Percentiles rank a stretch among this genome's conserved stretches.
These are phyloP conservation scores for Sophora flavescens DNA, from an alignment of 306 rosid species.

Conservation along the genomic window DNA sequence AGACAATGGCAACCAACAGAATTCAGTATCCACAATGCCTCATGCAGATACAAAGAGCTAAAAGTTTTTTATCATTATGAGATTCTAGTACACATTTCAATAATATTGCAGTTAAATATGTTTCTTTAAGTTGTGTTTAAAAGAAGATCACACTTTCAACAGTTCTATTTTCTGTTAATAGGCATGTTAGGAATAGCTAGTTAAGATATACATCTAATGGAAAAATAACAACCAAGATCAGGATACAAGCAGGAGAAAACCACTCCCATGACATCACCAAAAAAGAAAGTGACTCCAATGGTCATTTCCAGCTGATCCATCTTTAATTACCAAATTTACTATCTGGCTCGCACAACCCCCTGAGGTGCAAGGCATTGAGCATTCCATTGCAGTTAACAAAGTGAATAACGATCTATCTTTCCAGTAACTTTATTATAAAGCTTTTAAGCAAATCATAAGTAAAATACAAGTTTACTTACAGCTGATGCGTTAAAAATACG, in stretches of 20 bases:
- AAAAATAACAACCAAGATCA: slow-evolving; percentile 12
- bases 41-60: slow-evolving; percentile 4
- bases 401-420: neutral
- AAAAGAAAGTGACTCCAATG: neutral
- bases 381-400: slow-evolving; percentile 5
- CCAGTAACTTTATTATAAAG: neutral
- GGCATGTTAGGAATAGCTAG: neutral
- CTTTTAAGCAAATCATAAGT: slow-evolving; percentile 18
- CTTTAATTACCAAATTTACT: neutral
- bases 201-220: neutral
- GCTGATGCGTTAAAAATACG: slow-evolving; percentile 88
- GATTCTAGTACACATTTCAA: neutral
- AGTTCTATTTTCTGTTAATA: neutral
- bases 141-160: slow-evolving; percentile 4
- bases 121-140: slow-evolving; percentile 6
- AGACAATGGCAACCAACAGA: slow-evolving; percentile 22
- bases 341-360: neutral
- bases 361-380: slow-evolving; percentile 16
- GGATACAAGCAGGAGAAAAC: slow-evolving; percentile 6
- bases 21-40: slow-evolving; percentile 5
- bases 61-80: slow-evolving; percentile 24
- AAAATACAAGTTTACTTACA: slow-evolving; percentile 57
- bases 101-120: neutral
- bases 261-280: neutral
- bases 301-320: slow-evolving; percentile 14